These are phyloP conservation scores for Phytomonas serpens DNA, from an alignment of 208 protist genomes.

Conservation along the genomic window DNA sequence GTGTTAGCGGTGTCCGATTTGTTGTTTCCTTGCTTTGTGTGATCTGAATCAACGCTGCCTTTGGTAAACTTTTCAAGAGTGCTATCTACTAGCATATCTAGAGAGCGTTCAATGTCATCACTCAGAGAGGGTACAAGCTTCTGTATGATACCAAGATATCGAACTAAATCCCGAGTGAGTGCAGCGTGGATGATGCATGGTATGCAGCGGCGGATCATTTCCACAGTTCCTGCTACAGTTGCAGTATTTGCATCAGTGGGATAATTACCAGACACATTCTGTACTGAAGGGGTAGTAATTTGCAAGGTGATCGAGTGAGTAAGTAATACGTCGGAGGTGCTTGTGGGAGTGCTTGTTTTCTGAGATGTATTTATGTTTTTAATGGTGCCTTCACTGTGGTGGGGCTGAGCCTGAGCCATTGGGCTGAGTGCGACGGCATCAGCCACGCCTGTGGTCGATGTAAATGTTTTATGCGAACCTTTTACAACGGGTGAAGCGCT, in stretches of 20 bases:
- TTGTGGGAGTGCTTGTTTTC: not conserved
- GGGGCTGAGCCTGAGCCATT: not conserved
- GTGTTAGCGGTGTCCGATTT: not conserved
- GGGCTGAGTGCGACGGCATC: not conserved
- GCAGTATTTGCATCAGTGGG: not conserved
- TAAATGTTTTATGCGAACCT: not conserved
- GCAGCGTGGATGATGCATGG: constrained; percentile 48
- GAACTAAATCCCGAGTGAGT: constrained; percentile 55
- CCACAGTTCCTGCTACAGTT: constrained; percentile 24
- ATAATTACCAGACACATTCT: not conserved
- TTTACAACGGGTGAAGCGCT: not conserved
- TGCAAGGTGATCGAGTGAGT: not conserved
- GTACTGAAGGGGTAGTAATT: not conserved
- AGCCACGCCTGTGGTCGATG: not conserved
- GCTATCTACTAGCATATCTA: constrained; percentile 68
- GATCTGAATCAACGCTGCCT: not conserved
- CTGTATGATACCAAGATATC: constrained; percentile 46
- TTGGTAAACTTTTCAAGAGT: constrained; percentile 44
- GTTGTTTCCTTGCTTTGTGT: not conserved
- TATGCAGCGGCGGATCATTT: constrained; percentile 65
- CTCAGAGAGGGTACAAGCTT: constrained; percentile 33
- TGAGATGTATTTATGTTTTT: not conserved
- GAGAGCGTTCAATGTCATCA: constrained; percentile 39
- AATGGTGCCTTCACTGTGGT: not conserved
- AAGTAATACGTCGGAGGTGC: not conserved